Evolutionary conservation across 176 grass and related monocot species (phyloP).

Genomic region (Hordeum marinum): DNA sequence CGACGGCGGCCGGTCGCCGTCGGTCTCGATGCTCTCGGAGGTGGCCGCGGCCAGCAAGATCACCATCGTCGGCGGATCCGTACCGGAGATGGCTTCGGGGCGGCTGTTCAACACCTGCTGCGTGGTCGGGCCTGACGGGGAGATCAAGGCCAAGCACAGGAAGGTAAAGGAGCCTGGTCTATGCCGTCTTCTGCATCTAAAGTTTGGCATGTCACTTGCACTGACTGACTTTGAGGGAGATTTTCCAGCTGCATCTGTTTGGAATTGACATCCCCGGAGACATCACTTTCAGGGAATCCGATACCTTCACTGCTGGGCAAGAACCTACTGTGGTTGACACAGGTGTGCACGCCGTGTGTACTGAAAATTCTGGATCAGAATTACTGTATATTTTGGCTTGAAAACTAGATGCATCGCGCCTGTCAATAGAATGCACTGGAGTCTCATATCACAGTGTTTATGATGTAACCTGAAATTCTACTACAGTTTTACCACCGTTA

Average conservation of each 20-base stretch:
- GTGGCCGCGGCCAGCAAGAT: constrained; percentile 29
- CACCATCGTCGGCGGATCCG: constrained; percentile 58
- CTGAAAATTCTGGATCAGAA: neutral
- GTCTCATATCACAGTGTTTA: neutral
- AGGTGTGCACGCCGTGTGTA: neutral
- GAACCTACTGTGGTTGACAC: constrained; percentile 55
- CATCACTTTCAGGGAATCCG: constrained; percentile 48
- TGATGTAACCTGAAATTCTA: neutral
- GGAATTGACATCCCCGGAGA: constrained; percentile 47
- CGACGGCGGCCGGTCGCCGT: constrained; percentile 46
- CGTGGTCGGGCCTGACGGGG: constrained; percentile 42
- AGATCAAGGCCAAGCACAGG: constrained; percentile 51
- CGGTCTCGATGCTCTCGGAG: constrained; percentile 57
- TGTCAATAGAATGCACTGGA: neutral
- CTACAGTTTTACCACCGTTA: neutral
- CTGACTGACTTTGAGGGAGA: neutral
- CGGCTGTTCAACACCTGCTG: constrained; percentile 57
- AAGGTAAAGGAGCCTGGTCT: constrained; percentile 35
- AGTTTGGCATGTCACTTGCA: neutral
- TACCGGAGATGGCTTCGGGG: constrained; percentile 42
- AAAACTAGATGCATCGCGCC: neutral
- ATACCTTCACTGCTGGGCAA: constrained; percentile 41
- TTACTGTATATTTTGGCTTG: neutral
- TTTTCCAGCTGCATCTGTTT: constrained; percentile 62
- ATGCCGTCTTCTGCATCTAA: neutral